Conservation (phyloP, 176 grass and related monocot species). For the Aegilops sharonensis region DNA sequence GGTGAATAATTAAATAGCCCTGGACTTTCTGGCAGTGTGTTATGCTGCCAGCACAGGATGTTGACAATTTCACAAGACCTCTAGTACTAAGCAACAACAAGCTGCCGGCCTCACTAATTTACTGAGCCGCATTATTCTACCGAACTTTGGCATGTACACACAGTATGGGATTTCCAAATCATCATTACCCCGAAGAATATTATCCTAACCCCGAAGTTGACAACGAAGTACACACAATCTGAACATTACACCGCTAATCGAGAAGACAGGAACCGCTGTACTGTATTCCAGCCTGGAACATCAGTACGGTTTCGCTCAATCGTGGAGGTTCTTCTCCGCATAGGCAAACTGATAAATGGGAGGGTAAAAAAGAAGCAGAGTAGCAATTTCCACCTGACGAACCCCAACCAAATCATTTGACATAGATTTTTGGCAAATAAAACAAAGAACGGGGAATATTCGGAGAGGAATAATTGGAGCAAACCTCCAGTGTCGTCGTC, state of each 20-base stretch:
- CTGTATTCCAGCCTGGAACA: neutral
- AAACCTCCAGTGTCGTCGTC: slow-evolving; percentile 28
- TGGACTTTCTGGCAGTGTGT: slow-evolving; percentile 19
- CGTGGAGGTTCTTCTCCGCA: neutral
- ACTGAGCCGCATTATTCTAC: slow-evolving; percentile 7
- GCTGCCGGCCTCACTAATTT: slow-evolving; percentile 28
- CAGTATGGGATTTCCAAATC: slow-evolving; percentile 10
- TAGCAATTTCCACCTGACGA: slow-evolving; percentile 5
- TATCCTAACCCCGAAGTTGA: slow-evolving; percentile 19
- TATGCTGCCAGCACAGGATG: slow-evolving; percentile 24
- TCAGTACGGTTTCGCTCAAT: slow-evolving; percentile 10
- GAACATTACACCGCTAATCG: neutral
- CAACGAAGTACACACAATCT: slow-evolving; percentile 8
- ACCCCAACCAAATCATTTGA: neutral
- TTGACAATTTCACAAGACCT: slow-evolving; percentile 21
- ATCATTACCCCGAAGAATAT: slow-evolving; percentile 2
- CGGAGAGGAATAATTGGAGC: neutral
- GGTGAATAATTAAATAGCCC: slow-evolving; percentile 24
- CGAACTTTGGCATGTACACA: slow-evolving; percentile 11
- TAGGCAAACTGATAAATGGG: neutral
- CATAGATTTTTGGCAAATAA: slow-evolving; percentile 20
- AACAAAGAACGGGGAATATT: neutral
- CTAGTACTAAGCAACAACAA: slow-evolving; percentile 15
- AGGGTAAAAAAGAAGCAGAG: neutral
- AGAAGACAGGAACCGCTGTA: neutral